Percentiles rank a stretch among this genome's conserved stretches.
Evolutionary conservation across 176 grass and related monocot species (phyloP).

Genomic region (Avena insularis): DNA sequence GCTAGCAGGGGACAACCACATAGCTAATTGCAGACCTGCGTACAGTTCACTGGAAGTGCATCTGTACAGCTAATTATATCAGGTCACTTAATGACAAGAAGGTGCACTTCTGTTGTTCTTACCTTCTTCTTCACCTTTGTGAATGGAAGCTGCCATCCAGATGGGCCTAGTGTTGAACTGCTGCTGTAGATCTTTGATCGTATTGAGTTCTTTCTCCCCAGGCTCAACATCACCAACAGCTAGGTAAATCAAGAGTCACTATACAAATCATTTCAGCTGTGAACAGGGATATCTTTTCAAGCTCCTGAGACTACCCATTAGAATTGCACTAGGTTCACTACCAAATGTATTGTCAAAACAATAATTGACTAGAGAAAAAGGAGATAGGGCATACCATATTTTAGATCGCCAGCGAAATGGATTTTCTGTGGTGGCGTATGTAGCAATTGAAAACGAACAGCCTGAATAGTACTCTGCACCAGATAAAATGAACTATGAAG

Average conservation of each 20-base stretch:
- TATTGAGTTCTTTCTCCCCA: constrained; percentile 49
- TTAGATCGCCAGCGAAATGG: constrained; percentile 89
- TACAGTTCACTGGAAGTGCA: constrained; percentile 23
- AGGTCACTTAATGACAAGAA: constrained; percentile 20
- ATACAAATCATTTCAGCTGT: constrained; percentile 38
- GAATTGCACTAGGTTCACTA: constrained; percentile 5
- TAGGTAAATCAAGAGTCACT: constrained; percentile 41
- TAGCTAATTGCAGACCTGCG: neutral
- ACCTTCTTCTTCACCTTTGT: constrained; percentile 91
- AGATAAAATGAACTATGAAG: constrained; percentile 37
- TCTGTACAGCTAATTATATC: neutral
- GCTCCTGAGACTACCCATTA: constrained; percentile 30
- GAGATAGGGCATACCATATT: constrained; percentile 65
- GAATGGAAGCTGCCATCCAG: constrained; percentile 90
- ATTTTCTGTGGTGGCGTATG: constrained; percentile 72
- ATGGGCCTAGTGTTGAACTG: constrained; percentile 64
- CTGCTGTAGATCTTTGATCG: constrained; percentile 63
- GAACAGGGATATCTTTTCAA: constrained; percentile 48
- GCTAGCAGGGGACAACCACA: neutral
- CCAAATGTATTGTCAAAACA: constrained; percentile 11
- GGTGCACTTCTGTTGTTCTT: constrained; percentile 23
- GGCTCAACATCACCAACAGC: constrained; percentile 70
- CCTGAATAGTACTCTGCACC: constrained; percentile 79
- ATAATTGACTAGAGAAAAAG: neutral
- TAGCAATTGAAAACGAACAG: constrained; percentile 77